Percentiles rank a stretch among this genome's conserved stretches.
Conservation (phyloP, 169 alveolate genomes). For the Plasmodium blacklocki region DNA sequence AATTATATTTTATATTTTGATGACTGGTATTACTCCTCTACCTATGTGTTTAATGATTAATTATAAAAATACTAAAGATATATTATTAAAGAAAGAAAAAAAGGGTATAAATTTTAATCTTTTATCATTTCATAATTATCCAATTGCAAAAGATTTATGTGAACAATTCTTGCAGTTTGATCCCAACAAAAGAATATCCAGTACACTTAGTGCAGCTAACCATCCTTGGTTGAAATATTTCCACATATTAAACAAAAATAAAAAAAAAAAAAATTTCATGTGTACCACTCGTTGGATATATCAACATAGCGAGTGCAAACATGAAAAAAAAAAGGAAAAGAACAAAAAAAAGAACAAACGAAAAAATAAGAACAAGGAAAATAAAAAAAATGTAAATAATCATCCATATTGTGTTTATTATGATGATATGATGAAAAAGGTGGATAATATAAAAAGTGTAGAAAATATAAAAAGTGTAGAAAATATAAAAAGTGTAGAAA, state of each 20-base stretch:
- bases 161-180: slow-evolving; percentile 88
- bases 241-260: slow-evolving; percentile 5
- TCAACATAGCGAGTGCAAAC: neutral
- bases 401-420: too few relatives aligned
- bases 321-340: neutral
- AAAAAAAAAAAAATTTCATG: neutral
- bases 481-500: too few relatives aligned
- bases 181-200: slow-evolving; percentile 86
- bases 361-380: too few relatives aligned
- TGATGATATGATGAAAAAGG: too few relatives aligned
- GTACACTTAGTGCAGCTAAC: slow-evolving; percentile 87
- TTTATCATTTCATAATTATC: slow-evolving; percentile 90
- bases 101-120: slow-evolving; percentile 90
- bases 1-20: slow-evolving; percentile 90
- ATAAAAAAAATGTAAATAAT: too few relatives aligned
- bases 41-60: slow-evolving; percentile 91
- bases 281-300: neutral
- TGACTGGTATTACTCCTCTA: slow-evolving; percentile 94
- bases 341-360: too few relatives aligned
- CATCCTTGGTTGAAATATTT: slow-evolving; percentile 92
- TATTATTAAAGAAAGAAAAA: slow-evolving; percentile 84
- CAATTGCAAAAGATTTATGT: slow-evolving; percentile 92
- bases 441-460: too few relatives aligned
- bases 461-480: too few relatives aligned
- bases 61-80: slow-evolving; percentile 87